Evolutionary conservation across 208 protist genomes (phyloP), one percentile per base, ranked within the genome.

Genomic region (Trypanosoma scelopori): DNA sequence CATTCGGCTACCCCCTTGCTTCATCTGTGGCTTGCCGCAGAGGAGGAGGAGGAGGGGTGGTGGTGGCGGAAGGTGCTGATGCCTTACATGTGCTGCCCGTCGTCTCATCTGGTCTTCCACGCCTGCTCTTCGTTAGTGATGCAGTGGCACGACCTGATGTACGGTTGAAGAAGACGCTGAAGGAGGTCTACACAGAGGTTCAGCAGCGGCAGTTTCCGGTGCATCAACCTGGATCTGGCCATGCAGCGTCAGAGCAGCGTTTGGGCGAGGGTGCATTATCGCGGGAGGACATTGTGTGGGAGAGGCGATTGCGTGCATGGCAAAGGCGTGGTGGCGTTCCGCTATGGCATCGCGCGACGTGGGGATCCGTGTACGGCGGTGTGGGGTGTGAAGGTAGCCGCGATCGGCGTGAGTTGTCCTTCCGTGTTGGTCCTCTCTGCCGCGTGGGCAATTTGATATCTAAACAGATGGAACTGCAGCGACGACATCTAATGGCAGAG

Each of bases 341-440:
- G 25, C 69, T 67, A 25, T 91, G 74, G 73, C 67, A 67, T 50
- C 69, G 61, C 28, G 61, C 63, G 48, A 80, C 76, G 74, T 91
- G 84, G 84, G 80, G 84, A 28, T 58, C 78, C 12, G 76, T 82
- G 12, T 87, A 84, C 51, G 84, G 84, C 25, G 81, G 76, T 35
- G 23, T 30, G 1, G 65, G 65, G 16, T 25, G 18, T 37, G 42
- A 20, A 32, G 75, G 61, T 15, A 58, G 65, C n/a, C 45, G 28
- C 0, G 56, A 74, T 42, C 69, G 64, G n/a, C 62, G 69, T 23
- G 74, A 63, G 45, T 69, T 90, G 53, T 53, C 53, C 41, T 90
- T 82, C 65, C 73, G 78, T 57, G 22, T 90, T 0, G 84, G 84
- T 12, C 35, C 12, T 18, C 46, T 55, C 13, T 76, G 76, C 55